Conservation (phyloP, 306 rosid genomes). For the Malus orientalis region DNA sequence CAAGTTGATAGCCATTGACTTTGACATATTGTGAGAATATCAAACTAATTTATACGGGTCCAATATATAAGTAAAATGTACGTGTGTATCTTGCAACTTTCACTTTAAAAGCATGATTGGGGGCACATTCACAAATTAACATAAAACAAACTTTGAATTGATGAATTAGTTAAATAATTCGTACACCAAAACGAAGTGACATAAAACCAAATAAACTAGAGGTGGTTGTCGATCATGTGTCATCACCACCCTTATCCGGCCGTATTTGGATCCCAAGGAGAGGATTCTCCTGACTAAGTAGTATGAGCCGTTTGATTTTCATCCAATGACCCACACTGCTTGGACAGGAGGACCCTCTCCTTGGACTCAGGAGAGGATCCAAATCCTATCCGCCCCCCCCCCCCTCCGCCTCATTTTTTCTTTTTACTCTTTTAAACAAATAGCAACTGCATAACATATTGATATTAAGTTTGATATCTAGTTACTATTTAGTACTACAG, state of each 20-base stretch:
- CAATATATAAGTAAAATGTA: background rate
- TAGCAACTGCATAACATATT: too few species aligned
- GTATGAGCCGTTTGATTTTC: too few species aligned
- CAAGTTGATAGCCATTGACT: slow-evolving; percentile 51
- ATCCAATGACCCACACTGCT: too few species aligned
- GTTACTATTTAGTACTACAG: too few species aligned
- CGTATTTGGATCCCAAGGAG: too few species aligned
- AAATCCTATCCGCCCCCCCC: too few species aligned
- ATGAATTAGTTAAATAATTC: slow-evolving; percentile 8
- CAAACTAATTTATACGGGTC: background rate
- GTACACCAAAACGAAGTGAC: slow-evolving; percentile 22
- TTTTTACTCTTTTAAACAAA: too few species aligned
- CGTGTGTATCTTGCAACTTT: slow-evolving; percentile 9
- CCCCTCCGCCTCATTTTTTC: too few species aligned
- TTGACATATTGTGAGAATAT: slow-evolving; percentile 25
- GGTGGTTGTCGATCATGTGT: slow-evolving; percentile 41
- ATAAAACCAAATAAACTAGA: slow-evolving; percentile 23
- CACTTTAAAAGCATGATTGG: slow-evolving; percentile 28
- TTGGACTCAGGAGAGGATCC: too few species aligned
- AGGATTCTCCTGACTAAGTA: too few species aligned
- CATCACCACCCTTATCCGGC: slow-evolving; percentile 19
- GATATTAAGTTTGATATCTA: too few species aligned
- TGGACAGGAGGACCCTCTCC: too few species aligned
- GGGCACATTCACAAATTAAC: slow-evolving; percentile 18
- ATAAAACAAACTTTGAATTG: background rate